Evolutionary conservation across 2,329 filamentous ascomycete genomes (phyloP).

Genomic region (Cordyceps militaris): DNA sequence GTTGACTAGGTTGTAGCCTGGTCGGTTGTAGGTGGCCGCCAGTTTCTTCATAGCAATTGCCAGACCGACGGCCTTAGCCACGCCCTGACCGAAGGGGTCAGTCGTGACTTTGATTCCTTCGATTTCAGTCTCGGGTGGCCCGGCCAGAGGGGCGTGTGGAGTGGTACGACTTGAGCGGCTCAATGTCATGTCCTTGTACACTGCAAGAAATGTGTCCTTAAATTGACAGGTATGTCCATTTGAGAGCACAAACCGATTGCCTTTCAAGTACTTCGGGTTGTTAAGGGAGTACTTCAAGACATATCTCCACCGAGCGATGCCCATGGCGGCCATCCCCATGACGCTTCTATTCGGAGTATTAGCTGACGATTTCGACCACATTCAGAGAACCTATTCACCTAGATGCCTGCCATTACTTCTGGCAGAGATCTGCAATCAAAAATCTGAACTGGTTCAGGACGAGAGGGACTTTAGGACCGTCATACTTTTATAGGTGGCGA

Average conservation of each 20-base stretch:
- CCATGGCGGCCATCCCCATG: slow-evolving; percentile 57
- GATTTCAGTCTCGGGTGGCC: slow-evolving; percentile 50
- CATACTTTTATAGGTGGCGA: slow-evolving; percentile 5
- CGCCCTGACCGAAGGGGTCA: slow-evolving; percentile 50
- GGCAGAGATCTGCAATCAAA: slow-evolving; percentile 60
- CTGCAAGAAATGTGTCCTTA: slow-evolving; percentile 45
- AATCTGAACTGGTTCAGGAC: slow-evolving; percentile 54
- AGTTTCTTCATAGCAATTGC: slow-evolving; percentile 52
- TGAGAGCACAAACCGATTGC: slow-evolving; percentile 56
- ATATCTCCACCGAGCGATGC: slow-evolving; percentile 54
- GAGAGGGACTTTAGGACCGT: slow-evolving; percentile 30
- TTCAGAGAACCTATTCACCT: slow-evolving; percentile 42
- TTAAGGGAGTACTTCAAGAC: slow-evolving; percentile 52
- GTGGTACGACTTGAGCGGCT: slow-evolving; percentile 50
- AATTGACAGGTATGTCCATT: slow-evolving; percentile 53
- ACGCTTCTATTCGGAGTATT: slow-evolving; percentile 27
- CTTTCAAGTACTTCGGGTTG: slow-evolving; percentile 51
- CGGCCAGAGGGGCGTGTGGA: slow-evolving; percentile 39
- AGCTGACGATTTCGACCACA: background rate
- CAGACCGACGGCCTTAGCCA: slow-evolving; percentile 54
- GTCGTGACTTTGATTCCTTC: slow-evolving; percentile 53
- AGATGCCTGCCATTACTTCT: slow-evolving; percentile 65
- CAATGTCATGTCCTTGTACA: slow-evolving; percentile 50
- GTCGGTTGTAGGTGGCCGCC: slow-evolving; percentile 45
- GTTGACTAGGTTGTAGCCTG: slow-evolving; percentile 39